Evolutionary conservation across 139 green algal species (phyloP).

Genomic region (Closterium sp.): DNA sequence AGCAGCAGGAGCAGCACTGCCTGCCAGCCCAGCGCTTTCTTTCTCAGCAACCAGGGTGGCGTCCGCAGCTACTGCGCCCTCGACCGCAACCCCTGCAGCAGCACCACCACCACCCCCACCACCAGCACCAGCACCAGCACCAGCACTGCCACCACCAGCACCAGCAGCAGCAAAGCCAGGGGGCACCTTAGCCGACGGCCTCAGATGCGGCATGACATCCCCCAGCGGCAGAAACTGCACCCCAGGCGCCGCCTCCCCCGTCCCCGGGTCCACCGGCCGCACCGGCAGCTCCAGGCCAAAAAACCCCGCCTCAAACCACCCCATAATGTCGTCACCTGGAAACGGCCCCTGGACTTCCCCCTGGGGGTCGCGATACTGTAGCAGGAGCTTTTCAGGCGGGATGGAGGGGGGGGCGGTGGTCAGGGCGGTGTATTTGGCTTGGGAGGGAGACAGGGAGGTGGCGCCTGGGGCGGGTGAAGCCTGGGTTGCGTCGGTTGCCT

Average conservation of each 20-base stretch:
- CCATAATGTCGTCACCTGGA: slow-evolving; percentile 69
- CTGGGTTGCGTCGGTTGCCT: neutral
- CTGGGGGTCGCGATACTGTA: slow-evolving; percentile 74
- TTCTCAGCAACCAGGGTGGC: neutral
- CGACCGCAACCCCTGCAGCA: neutral
- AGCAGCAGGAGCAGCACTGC: neutral
- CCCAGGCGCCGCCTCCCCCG: slow-evolving; percentile 7
- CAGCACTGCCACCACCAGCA: neutral
- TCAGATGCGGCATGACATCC: slow-evolving; percentile 47
- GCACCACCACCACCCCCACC: neutral
- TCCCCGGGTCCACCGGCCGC: neutral
- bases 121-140: neutral
- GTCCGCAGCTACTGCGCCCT: neutral
- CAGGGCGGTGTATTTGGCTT: neutral
- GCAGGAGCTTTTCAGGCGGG: slow-evolving; percentile 42
- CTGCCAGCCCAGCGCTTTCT: neutral
- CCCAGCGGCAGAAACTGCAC: slow-evolving; percentile 32
- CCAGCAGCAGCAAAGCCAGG: slow-evolving; percentile 36
- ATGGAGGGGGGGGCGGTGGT: neutral
- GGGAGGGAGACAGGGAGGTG: neutral
- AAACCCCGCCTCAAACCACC: slow-evolving; percentile 75
- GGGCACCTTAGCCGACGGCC: slow-evolving; percentile 29
- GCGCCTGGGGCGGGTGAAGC: neutral
- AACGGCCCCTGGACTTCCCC: slow-evolving; percentile 76
- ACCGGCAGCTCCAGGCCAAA: slow-evolving; percentile 76